Conservation (phyloP, 345 rosid genomes). For the Bruguiera parviflora region DNA sequence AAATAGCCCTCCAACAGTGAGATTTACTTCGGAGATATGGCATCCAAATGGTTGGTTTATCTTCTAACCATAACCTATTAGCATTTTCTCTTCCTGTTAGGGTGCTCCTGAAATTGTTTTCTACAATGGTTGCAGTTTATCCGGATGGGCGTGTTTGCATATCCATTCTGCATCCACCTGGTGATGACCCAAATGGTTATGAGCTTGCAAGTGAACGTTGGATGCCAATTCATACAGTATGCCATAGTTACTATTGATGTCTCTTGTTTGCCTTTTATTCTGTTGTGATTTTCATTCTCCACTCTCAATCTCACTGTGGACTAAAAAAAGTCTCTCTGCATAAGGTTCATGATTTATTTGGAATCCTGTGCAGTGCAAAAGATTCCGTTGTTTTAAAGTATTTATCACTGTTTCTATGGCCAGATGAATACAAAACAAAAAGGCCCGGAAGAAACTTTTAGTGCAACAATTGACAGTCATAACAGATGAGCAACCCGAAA, state of each 20-base stretch:
- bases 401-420: too few relatives aligned
- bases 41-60: constrained; percentile 80
- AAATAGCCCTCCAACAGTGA: constrained; percentile 80
- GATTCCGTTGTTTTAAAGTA: too few relatives aligned
- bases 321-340: too few relatives aligned
- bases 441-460: too few relatives aligned
- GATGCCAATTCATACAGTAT: constrained; percentile 93
- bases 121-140: constrained; percentile 49
- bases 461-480: too few relatives aligned
- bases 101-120: not conserved
- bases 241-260: constrained; percentile 14
- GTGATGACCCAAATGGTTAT: constrained; percentile 95
- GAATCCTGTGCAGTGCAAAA: too few relatives aligned
- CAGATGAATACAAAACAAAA: too few relatives aligned
- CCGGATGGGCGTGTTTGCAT: constrained; percentile 95
- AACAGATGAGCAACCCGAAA: too few relatives aligned
- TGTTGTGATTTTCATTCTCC: too few relatives aligned
- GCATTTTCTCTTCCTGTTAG: not conserved
- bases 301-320: too few relatives aligned
- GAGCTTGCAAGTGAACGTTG: constrained; percentile 99
- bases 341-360: too few relatives aligned
- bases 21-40: constrained; percentile 93
- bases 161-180: constrained; percentile 98
- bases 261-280: not conserved
- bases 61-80: not conserved